These are phyloP conservation scores for Rhazya stricta DNA, from an alignment of 257 asterid genomes.

Conservation along the genomic window DNA sequence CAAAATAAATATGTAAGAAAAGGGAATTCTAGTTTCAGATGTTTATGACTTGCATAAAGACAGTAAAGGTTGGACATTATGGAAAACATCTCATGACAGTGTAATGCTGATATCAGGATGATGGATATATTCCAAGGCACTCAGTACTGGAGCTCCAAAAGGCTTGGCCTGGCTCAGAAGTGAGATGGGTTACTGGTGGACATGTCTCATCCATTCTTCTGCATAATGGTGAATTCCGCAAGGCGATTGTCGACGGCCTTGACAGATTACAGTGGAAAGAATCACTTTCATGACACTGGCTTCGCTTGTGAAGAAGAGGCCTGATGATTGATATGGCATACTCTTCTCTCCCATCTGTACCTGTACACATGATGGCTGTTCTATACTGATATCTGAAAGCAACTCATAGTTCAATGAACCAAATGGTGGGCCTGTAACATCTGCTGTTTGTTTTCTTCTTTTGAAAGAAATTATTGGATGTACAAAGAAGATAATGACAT, in stretches of 20 bases:
- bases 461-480: not conserved
- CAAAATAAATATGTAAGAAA: not conserved
- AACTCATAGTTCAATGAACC: not conserved
- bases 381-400: not conserved
- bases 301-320: not conserved
- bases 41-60: not conserved
- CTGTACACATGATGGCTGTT: not conserved
- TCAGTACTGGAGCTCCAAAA: conserved; percentile 85
- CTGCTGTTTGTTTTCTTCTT: not conserved
- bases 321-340: not conserved
- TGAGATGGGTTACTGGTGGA: conserved; percentile 94
- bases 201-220: conserved; percentile 88
- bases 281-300: conserved; percentile 34
- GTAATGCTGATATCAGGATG: conserved; percentile 46
- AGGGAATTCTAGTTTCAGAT: not conserved
- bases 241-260: conserved; percentile 79
- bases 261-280: conserved; percentile 77
- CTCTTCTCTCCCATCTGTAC: not conserved
- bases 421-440: not conserved
- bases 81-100: not conserved
- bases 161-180: conserved; percentile 99
- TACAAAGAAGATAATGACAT: not conserved
- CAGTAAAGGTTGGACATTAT: not conserved
- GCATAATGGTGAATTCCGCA: conserved; percentile 71
- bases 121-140: conserved; percentile 89